phyloP scores from a whole-genome alignment of 2,329 filamentous ascomycete species.

The Elsinoe necatrix region DNA sequence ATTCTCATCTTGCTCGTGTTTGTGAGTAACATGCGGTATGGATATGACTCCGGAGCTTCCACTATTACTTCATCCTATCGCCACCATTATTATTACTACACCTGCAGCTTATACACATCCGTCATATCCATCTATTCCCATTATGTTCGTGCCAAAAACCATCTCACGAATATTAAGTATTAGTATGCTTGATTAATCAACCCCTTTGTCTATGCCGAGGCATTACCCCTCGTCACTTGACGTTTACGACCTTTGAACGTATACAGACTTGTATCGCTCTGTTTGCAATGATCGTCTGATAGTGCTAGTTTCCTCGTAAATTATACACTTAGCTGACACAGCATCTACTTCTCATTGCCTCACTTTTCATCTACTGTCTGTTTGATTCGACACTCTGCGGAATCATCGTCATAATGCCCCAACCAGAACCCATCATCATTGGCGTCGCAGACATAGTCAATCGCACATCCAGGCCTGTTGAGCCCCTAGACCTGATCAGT shows the following conservation, averaged over 20 bases:
- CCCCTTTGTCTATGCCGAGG: background rate
- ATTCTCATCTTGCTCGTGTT: background rate
- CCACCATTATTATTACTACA: too few species aligned
- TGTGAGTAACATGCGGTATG: too few species aligned
- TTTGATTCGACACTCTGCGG: background rate
- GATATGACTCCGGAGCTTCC: too few species aligned
- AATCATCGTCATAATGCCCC: background rate
- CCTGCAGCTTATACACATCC: too few species aligned
- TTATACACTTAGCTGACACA: too few species aligned
- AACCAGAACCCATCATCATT: slow-evolving; percentile 47
- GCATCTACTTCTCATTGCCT: too few species aligned
- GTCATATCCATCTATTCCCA: too few species aligned
- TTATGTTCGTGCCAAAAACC: too few species aligned
- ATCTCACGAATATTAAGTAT: too few species aligned
- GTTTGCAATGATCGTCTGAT: background rate
- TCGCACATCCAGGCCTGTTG: slow-evolving; percentile 46
- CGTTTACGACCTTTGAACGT: background rate
- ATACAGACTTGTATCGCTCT: too few species aligned
- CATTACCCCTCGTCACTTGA: background rate
- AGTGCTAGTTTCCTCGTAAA: background rate
- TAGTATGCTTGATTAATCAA: background rate
- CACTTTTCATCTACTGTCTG: too few species aligned
- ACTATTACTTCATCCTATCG: too few species aligned
- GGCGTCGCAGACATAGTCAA: slow-evolving; percentile 57
- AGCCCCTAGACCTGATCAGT: slow-evolving; percentile 52